Conservation (phyloP, 176 grass and related monocot genomes). For the Canna indica region DNA sequence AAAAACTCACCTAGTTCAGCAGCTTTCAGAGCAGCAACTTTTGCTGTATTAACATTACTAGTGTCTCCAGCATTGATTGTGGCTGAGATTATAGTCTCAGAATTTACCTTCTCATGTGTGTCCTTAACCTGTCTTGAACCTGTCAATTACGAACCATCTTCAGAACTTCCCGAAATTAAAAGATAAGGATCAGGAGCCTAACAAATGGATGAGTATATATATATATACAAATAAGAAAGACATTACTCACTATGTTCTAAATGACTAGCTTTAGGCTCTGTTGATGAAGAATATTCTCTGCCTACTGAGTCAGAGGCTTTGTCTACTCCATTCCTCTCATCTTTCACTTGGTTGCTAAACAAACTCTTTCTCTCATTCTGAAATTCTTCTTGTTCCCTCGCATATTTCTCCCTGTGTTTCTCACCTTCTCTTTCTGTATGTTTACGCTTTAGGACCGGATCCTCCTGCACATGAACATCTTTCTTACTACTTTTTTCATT, state of each 20-base stretch:
- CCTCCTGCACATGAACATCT: constrained; percentile 37
- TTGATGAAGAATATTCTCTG: constrained; percentile 15
- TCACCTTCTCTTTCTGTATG: constrained; percentile 50
- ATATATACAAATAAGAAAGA: background rate
- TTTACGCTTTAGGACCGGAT: constrained; percentile 26
- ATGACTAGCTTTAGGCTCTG: constrained; percentile 10
- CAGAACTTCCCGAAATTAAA: constrained; percentile 13
- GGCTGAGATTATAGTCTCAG: constrained; percentile 2
- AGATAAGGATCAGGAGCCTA: background rate
- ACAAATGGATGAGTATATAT: background rate
- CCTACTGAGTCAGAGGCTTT: constrained; percentile 18
- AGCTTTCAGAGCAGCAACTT: constrained; percentile 84
- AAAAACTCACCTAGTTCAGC: constrained; percentile 60
- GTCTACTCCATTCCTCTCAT: constrained; percentile 26
- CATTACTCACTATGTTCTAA: constrained; percentile 22
- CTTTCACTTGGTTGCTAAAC: constrained; percentile 36
- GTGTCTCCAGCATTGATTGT: constrained; percentile 18
- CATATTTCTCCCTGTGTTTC: constrained; percentile 12
- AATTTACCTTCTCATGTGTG: constrained; percentile 14
- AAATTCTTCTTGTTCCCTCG: constrained; percentile 27
- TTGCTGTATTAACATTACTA: constrained; percentile 62
- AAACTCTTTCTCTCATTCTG: constrained; percentile 44
- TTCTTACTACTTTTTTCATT: constrained; percentile 34
- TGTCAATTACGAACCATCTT: constrained; percentile 26
- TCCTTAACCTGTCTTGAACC: constrained; percentile 21